Evolutionary conservation across 805 yeast genomes (phyloP), one percentile per base, ranked within the genome.

Genomic region (Starmerella etchellsii): DNA sequence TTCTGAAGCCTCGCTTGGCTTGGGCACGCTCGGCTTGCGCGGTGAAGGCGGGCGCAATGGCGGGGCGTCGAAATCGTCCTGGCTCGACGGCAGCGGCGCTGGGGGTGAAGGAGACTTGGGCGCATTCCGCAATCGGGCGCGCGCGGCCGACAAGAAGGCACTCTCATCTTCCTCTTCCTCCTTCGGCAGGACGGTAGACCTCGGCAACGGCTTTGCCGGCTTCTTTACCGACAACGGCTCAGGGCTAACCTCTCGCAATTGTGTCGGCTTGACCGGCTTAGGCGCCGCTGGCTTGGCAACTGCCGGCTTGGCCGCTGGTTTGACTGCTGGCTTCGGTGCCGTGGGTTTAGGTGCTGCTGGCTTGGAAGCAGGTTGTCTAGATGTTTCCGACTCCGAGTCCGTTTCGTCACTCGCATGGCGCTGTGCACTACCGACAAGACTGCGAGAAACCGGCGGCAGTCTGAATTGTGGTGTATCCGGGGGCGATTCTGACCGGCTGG

Each of bases 361-460:
- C n/a, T n/a, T n/a, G n/a, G n/a, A n/a, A n/a, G n/a, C n/a, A n/a
- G n/a, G n/a, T n/a, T n/a, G n/a, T n/a, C n/a, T n/a, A n/a, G n/a
- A n/a, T n/a, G n/a, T n/a, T 10, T 23, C 25, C 7, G 25, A 7
- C 25, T 23, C 25, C 10, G 10, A 7, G 13, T 24, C 23, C 8
- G 37, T 2, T 2, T 20, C 29, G 9, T 21, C 22, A 6, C 21
- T 18, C n/a, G 27, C 35, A 9, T 39, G n/a, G 13, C 39, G 36
- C 34, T 42, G 51, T 11, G 47, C 51, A 24, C 47, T 45, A 15
- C 35, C 40, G 14, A 47, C 51, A 18, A 42, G 43, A 16, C 41
- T 34, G 18, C 46, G 35, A 10, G 43, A 42, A n/a, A 36, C 37
- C 15, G 38, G 15, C 6, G 44, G 33, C 27, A 21, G 10, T 8